Conservation (phyloP, 2,329 filamentous ascomycete species). For the Ceratocystis harringtonii region DNA sequence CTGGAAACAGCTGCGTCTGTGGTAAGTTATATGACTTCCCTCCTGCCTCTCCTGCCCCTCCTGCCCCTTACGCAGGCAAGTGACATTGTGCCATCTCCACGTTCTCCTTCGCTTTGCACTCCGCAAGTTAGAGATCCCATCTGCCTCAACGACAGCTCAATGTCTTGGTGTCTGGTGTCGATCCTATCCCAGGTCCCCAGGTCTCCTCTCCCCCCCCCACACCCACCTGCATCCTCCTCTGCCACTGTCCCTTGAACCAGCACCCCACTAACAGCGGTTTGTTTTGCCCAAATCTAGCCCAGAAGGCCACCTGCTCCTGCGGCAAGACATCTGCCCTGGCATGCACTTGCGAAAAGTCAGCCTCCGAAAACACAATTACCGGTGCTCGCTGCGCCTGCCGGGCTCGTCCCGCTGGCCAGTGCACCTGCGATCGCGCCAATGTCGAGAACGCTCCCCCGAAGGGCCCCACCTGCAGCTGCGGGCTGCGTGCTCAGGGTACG, state of each 20-base stretch:
- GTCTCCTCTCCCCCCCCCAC: not conserved
- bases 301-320: conserved; percentile 68
- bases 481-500: conserved; percentile 55
- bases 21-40: conserved; percentile 30
- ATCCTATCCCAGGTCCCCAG: conserved; percentile 4
- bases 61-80: not conserved
- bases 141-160: not conserved
- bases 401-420: conserved; percentile 61
- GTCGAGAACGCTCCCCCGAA: conserved; percentile 50
- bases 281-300: conserved; percentile 27
- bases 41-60: not conserved
- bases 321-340: conserved; percentile 74
- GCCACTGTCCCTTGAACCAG: conserved; percentile 1
- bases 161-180: not conserved
- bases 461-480: conserved; percentile 60
- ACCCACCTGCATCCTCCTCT: conserved; percentile 6
- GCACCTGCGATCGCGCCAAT: conserved; percentile 61
- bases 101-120: not conserved
- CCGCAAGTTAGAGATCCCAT: not conserved
- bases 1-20: conserved; percentile 39
- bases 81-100: not conserved
- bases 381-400: conserved; percentile 74
- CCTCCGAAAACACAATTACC: conserved; percentile 55
- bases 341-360: conserved; percentile 69
- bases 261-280: conserved; percentile 3